Percentiles rank a stretch among this genome's conserved stretches.
These are phyloP conservation scores for Neopestalotiopsis sp. DNA, from an alignment of 2,329 filamentous ascomycete species.

Conservation along the genomic window DNA sequence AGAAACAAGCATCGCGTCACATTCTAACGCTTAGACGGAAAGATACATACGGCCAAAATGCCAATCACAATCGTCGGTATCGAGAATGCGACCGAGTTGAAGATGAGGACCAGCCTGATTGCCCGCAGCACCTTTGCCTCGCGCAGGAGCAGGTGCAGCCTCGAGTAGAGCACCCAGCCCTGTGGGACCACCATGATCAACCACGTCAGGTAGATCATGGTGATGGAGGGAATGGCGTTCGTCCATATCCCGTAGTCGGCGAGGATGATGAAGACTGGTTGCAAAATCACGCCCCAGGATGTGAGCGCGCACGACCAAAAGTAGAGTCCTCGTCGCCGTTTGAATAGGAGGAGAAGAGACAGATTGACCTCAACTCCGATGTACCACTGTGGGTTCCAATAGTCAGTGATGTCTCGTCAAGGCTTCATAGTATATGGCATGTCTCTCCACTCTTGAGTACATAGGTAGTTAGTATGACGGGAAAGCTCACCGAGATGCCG, in stretches of 20 bases:
- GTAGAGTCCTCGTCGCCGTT: slow-evolving; percentile 36
- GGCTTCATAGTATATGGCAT: too few relatives aligned
- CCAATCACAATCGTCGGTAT: not conserved
- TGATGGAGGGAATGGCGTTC: slow-evolving; percentile 30
- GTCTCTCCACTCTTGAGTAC: too few relatives aligned
- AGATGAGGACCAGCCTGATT: slow-evolving; percentile 29
- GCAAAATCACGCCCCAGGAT: slow-evolving; percentile 37
- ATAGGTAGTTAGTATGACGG: too few relatives aligned
- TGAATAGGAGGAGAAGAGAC: slow-evolving; percentile 37
- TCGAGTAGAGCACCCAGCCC: slow-evolving; percentile 38
- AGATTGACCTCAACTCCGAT: slow-evolving; percentile 33
- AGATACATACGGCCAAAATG: slow-evolving; percentile 29
- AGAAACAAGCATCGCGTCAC: not conserved
- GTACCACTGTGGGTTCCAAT: not conserved
- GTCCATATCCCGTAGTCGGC: slow-evolving; percentile 38
- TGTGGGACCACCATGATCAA: slow-evolving; percentile 39
- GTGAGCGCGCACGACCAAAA: slow-evolving; percentile 37
- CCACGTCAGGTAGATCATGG: slow-evolving; percentile 38
- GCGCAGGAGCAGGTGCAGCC: slow-evolving; percentile 36
- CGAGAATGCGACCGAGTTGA: slow-evolving; percentile 29
- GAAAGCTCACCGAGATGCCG: not conserved
- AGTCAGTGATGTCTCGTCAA: not conserved
- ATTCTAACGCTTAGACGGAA: slow-evolving; percentile 28
- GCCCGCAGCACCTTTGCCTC: slow-evolving; percentile 29
- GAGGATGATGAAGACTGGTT: slow-evolving; percentile 38